Evolutionary conservation across 495 filamentous ascomycete species (phyloP), one percentile per base, ranked within the genome.

Genomic region (Bacidia rubella): DNA sequence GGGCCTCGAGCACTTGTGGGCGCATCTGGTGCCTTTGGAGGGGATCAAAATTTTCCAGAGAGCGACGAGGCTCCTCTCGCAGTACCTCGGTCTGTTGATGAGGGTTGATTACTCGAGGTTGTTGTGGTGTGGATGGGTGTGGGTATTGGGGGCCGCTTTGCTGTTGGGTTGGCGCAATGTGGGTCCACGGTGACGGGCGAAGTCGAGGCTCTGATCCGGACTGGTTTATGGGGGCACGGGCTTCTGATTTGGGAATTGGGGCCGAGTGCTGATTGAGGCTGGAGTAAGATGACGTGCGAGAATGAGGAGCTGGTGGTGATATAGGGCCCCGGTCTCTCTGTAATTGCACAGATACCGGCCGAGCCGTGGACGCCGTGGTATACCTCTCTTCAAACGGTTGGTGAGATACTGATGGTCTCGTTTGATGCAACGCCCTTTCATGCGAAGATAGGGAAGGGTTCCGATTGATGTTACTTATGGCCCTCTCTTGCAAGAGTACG

Each of bases 231-330:
- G 26, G 10, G 19, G 41, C 20, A 20, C 41, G 41, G 9, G 17
- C 20, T n/a, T 44, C 41, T 9, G 12, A 17, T 7, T 5, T 5
- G 15, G 29, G 29, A 35, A 35, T 15, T 15, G 9, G 20, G 9
- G 5, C 5, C 15, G 44, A 19, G 21, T 32, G 41, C 29, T 47
- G 52, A 20, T 22, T 54, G 41, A 45, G 26, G 21, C 29, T 51
- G 11, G 55, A 47, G 25, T 60, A 62, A 11, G 60, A 62, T 45
- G 60, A 43, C 17, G 40, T 53, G 25, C 56, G 47, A n/a, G 60
- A 57, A 27, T 62, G 59, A 5, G 54, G 54, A 38, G 51, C 43
- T 15, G 52, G 25, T 27, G 61, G 55, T 11, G 59, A 49, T 11
- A 45, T 52, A 22, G 29, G 44, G n/a, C 27, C 45, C 0, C 40